Conservation (phyloP, 495 filamentous ascomycete species). For the Penicillium steckii region DNA sequence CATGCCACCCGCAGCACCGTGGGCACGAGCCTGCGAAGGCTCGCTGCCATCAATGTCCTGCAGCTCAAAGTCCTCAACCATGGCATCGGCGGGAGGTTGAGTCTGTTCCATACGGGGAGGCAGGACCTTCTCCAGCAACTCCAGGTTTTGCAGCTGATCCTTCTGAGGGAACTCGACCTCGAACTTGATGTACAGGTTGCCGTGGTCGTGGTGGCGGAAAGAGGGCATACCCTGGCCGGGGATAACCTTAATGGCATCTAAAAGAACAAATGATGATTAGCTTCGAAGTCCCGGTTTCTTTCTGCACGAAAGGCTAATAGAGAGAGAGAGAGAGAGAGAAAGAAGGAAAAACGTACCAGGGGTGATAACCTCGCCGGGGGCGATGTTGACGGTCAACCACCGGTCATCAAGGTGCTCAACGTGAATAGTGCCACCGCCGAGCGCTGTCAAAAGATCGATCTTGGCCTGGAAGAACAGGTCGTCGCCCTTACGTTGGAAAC, state of each 20-base stretch:
- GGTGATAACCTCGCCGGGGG: conserved; percentile 89
- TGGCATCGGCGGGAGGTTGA: conserved; percentile 71
- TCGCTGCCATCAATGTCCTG: conserved; percentile 78
- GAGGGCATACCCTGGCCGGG: conserved; percentile 98
- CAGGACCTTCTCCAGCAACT: conserved; percentile 75
- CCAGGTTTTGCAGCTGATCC: conserved; percentile 49
- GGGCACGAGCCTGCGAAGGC: conserved; percentile 65
- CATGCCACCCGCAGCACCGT: conserved; percentile 67
- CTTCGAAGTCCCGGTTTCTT: not conserved
- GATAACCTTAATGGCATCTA: conserved; percentile 90
- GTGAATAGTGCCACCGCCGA: conserved; percentile 83
- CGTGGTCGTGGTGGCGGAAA: conserved; percentile 89
- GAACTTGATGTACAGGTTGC: conserved; percentile 98
- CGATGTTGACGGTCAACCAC: conserved; percentile 89
- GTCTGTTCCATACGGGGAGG: conserved; percentile 63
- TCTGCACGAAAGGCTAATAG: not conserved
- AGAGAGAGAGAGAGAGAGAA: not conserved
- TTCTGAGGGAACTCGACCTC: conserved; percentile 89
- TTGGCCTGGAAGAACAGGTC: conserved; percentile 95
- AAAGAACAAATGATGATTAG: conserved; percentile 1
- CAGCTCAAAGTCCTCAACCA: conserved; percentile 82
- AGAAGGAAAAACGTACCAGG: conserved; percentile 66
- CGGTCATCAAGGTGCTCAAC: conserved; percentile 97
- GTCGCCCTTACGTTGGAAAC: conserved; percentile 95
- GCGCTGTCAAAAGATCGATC: conserved; percentile 92